These are phyloP conservation scores for Ceratobasidium sp. DNA, from an alignment of 1,284 basidiomycete genomes.

Conservation along the genomic window DNA sequence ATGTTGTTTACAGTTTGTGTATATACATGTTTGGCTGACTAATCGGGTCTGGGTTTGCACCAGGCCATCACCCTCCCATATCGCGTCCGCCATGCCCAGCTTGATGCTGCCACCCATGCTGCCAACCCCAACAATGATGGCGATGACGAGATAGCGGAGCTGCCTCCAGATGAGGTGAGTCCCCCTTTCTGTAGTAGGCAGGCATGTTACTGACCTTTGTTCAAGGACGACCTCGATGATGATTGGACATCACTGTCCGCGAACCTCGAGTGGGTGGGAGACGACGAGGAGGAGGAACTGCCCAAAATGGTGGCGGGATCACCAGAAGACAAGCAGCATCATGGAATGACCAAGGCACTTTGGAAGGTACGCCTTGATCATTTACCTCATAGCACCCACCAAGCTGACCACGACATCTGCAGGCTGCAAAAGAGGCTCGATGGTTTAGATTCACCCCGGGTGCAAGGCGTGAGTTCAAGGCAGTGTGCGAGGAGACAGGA, in stretches of 20 bases:
- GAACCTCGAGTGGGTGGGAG: neutral
- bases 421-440: neutral
- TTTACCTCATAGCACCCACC: neutral
- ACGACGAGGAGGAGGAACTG: neutral
- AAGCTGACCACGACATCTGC: neutral
- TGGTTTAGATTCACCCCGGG: neutral
- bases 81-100: neutral
- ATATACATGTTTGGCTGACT: neutral
- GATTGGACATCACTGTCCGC: neutral
- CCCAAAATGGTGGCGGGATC: neutral
- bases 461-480: neutral
- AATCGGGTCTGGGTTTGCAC: neutral
- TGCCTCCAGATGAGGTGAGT: neutral
- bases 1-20: neutral
- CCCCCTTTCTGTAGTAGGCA: neutral
- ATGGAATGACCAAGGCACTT: neutral
- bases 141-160: neutral
- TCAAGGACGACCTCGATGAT: neutral
- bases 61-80: neutral
- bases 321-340: neutral
- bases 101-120: neutral
- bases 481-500: neutral
- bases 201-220: neutral
- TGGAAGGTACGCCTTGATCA: slow-evolving; percentile 4
- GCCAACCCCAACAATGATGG: neutral